These are phyloP conservation scores for Hemileccinum rubropunctum DNA, from an alignment of 768 basidiomycete species.

Conservation along the genomic window DNA sequence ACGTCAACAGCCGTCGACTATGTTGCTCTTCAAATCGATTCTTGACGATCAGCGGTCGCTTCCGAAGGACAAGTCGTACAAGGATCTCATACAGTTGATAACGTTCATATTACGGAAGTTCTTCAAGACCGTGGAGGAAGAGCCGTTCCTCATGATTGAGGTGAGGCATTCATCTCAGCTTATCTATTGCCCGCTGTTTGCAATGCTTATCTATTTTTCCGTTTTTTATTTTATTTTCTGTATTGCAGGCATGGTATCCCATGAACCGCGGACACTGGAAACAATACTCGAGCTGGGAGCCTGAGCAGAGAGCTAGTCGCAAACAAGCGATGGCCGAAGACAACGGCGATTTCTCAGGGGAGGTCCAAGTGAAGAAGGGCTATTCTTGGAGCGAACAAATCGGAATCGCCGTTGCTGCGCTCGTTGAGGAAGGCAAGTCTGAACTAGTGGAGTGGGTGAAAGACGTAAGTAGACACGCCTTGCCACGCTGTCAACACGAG, in stretches of 20 bases:
- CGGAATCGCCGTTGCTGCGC: slow-evolving; percentile 75
- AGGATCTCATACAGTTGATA: slow-evolving; percentile 82
- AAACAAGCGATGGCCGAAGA: slow-evolving; percentile 33
- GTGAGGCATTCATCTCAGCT: slow-evolving; percentile 44
- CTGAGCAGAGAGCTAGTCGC: slow-evolving; percentile 43
- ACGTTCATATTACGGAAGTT: slow-evolving; percentile 88
- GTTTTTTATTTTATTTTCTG: neutral
- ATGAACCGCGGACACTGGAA: slow-evolving; percentile 89
- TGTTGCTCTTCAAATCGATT: slow-evolving; percentile 85
- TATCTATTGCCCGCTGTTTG: slow-evolving; percentile 15
- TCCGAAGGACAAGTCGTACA: slow-evolving; percentile 74
- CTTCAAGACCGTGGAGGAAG: slow-evolving; percentile 86
- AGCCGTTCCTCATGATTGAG: slow-evolving; percentile 87
- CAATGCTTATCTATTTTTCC: slow-evolving; percentile 18
- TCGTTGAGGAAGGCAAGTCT: slow-evolving; percentile 63
- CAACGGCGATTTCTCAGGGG: slow-evolving; percentile 47
- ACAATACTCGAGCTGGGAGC: slow-evolving; percentile 75
- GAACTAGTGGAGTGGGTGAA: slow-evolving; percentile 77
- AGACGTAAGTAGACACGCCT: slow-evolving; percentile 53
- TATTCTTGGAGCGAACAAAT: slow-evolving; percentile 89
- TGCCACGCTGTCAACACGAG: slow-evolving; percentile 20
- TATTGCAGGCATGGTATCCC: slow-evolving; percentile 75
- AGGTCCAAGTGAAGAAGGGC: slow-evolving; percentile 82
- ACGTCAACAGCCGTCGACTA: slow-evolving; percentile 72
- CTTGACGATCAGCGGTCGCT: slow-evolving; percentile 76